Percentiles rank a stretch among this genome's conserved stretches.
phyloP scores from a whole-genome alignment of 768 basidiomycete genomes.

The Mycena albidolilacea region DNA sequence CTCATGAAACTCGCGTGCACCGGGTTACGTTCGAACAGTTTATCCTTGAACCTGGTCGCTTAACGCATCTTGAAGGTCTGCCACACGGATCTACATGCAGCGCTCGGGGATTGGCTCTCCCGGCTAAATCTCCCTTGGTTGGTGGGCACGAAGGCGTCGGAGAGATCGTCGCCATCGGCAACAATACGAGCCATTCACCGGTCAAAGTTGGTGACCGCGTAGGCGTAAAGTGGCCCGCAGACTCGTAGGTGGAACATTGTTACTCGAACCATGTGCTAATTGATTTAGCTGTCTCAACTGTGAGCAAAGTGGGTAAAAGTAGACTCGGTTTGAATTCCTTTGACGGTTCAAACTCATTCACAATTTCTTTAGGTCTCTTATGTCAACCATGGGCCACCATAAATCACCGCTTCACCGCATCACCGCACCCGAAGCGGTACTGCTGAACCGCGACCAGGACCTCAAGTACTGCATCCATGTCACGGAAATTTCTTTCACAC shows the following conservation, averaged over 20 bases:
- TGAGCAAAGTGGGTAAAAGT: slow-evolving; percentile 72
- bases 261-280: neutral
- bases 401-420: too few relatives aligned
- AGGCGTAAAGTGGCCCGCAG: slow-evolving; percentile 87
- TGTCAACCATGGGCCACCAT: too few relatives aligned
- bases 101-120: slow-evolving; percentile 86
- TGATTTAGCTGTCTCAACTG: slow-evolving; percentile 72
- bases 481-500: too few relatives aligned
- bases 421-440: too few relatives aligned
- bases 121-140: slow-evolving; percentile 75
- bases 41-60: neutral
- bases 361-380: too few relatives aligned
- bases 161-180: slow-evolving; percentile 83
- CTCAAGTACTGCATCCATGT: too few relatives aligned
- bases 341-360: neutral
- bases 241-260: slow-evolving; percentile 53
- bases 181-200: slow-evolving; percentile 68
- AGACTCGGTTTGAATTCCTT: neutral
- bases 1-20: slow-evolving; percentile 83
- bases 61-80: slow-evolving; percentile 59
- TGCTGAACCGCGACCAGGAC: too few relatives aligned
- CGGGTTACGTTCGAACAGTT: slow-evolving; percentile 56
- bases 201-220: slow-evolving; percentile 86
- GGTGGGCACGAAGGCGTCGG: slow-evolving; percentile 93
- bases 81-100: slow-evolving; percentile 87